phyloP scores from a whole-genome alignment of 495 filamentous ascomycete genomes.

The Hyaloscypha bicolor region DNA sequence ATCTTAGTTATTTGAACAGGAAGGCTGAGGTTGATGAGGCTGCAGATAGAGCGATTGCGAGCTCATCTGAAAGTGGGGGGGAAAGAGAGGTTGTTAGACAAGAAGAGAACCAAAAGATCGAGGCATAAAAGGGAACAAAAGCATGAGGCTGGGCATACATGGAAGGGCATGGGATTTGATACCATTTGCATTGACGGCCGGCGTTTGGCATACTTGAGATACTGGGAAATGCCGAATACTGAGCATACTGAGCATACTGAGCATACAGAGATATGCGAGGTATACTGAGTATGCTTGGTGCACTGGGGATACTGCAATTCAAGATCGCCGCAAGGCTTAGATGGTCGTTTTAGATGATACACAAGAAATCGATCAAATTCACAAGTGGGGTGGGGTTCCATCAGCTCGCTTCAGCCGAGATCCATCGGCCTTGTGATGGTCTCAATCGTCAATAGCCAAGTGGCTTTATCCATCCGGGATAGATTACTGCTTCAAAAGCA shows the following conservation, averaged over 20 bases:
- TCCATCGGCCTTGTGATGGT: too few species aligned
- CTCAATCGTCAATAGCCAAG: too few species aligned
- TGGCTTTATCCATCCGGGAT: too few species aligned
- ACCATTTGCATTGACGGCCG: conserved; percentile 25
- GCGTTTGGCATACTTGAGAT: conserved; percentile 17
- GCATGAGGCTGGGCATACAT: conserved; percentile 3
- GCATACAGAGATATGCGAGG: not conserved
- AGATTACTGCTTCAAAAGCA: too few species aligned
- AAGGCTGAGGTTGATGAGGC: conserved; percentile 58
- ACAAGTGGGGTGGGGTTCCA: too few species aligned
- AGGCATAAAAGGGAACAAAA: conserved; percentile 9
- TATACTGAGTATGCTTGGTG: not conserved
- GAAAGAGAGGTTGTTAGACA: not conserved
- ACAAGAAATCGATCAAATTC: too few species aligned
- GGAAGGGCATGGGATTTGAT: conserved; percentile 10
- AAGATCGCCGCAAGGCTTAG: too few species aligned
- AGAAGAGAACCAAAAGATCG: conserved; percentile 4
- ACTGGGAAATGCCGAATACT: not conserved
- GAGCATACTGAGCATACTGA: not conserved
- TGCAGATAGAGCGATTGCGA: conserved; percentile 4
- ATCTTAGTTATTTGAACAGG: conserved; percentile 81
- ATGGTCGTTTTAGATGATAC: too few species aligned
- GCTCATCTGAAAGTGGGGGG: conserved; percentile 25
- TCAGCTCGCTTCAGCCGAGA: too few species aligned
- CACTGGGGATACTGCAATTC: not conserved